Percentiles rank a stretch among this genome's conserved stretches.
Evolutionary conservation across 371 early-diverging fungal species (phyloP).

Genomic region (Rhizopus microsporus): DNA sequence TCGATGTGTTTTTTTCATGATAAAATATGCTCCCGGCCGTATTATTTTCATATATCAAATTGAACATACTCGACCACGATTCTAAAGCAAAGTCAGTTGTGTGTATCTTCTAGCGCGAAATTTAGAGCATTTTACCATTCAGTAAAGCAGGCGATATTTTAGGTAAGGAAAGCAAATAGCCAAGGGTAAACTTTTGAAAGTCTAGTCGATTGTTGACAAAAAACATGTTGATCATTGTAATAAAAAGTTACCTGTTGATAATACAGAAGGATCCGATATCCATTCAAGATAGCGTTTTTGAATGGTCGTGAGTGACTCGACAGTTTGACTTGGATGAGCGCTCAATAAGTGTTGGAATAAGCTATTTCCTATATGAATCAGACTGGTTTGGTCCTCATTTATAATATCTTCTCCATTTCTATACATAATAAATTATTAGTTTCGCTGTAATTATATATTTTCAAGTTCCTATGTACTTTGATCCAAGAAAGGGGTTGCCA

Average conservation of each 20-base stretch:
- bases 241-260: conserved; percentile 12
- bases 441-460: neutral
- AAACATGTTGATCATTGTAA: neutral
- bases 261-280: conserved; percentile 5
- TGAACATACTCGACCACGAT: conserved; percentile 35
- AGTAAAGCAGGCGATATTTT: conserved; percentile 26
- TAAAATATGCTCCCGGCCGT: conserved; percentile 32
- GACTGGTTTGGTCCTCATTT: conserved; percentile 10
- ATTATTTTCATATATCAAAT: conserved; percentile 21
- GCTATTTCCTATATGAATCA: conserved; percentile 17
- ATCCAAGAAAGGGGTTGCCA: conserved; percentile 31
- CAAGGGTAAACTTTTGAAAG: conserved; percentile 21
- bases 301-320: neutral
- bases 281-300: conserved; percentile 14
- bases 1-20: conserved; percentile 22
- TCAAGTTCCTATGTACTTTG: conserved; percentile 3
- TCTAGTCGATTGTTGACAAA: conserved; percentile 6
- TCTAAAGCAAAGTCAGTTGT: conserved; percentile 14
- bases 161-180: conserved; percentile 38
- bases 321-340: neutral
- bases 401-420: neutral
- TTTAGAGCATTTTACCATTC: conserved; percentile 17
- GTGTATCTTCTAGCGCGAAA: neutral
- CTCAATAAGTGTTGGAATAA: conserved; percentile 26
- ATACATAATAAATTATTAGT: neutral